Base-by-base conservation (phyloP, 306 rosid genomes). In the Biancaea sappan region DNA sequence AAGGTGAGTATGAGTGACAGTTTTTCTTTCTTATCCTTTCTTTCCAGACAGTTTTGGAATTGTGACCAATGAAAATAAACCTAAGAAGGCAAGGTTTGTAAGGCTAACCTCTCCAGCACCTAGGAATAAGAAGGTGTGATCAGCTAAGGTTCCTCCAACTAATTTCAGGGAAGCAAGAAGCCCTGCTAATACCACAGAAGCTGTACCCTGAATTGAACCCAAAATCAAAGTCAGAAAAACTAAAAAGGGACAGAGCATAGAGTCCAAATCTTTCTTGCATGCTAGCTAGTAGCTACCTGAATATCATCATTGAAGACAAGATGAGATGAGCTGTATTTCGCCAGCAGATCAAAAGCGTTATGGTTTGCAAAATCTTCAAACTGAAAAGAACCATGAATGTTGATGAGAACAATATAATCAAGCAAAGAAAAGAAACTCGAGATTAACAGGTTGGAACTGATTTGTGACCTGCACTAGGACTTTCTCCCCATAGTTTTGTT, bases 271-370 rank as follows among this genome's bases (percentile, higher is more conserved):
- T 58, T 52, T 69, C 13, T 56, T 37, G 29, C 22, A 8, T 25
- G 32, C 56, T 87, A 40, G 46, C 46, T n/a, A n/a, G n/a, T 40
- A 35, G 4, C 4, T 58, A 94, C 98, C 88, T 94, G 98, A 15
- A 94, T 94, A 67, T 94, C 98, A 77, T 94, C 98, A 41, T 94
- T 94, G 44, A 94, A 94, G 73, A 94, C 98, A 56, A 94, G 98
- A 82, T 94, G 98, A 34, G 91, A 86, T 68, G 89, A 79, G 72
- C 92, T 83, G 86, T 91, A 94, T 80, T 75, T 86, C 8, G 69
- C 76, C 72, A 94, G 93, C 88, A 94, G 91, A 84, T 90, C 87
- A 38, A 94, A 94, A 3, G 98, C 98, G 32, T 94, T 94, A 81
- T 94, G 98, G 82, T 94, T 94, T 19, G 91, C 98, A 26, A 94